Evolutionary conservation across 805 yeast species (phyloP).

Genomic region (Ogataea haglerorum): DNA sequence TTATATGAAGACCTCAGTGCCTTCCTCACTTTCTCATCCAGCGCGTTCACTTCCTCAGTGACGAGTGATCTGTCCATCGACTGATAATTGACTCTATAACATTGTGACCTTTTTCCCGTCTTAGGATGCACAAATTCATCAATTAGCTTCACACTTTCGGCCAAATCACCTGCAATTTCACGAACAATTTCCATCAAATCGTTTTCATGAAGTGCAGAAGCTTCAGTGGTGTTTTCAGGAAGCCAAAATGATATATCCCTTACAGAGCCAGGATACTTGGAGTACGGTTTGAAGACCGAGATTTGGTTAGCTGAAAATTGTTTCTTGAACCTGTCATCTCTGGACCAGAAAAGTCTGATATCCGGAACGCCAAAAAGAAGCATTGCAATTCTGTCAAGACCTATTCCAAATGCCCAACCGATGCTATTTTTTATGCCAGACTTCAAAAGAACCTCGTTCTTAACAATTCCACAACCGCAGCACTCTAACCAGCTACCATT

Average conservation of each 20-base stretch:
- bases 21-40: slow-evolving; percentile 63
- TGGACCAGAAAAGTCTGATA: slow-evolving; percentile 88
- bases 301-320: slow-evolving; percentile 72
- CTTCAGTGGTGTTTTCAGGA: slow-evolving; percentile 36
- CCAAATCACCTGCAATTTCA: slow-evolving; percentile 77
- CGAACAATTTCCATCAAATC: slow-evolving; percentile 94
- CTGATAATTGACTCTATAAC: slow-evolving; percentile 89
- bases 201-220: slow-evolving; percentile 60
- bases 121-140: slow-evolving; percentile 88
- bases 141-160: slow-evolving; percentile 75
- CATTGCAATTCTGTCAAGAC: slow-evolving; percentile 95
- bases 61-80: slow-evolving; percentile 93
- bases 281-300: slow-evolving; percentile 76
- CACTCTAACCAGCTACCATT: slow-evolving; percentile 97
- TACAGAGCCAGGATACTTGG: slow-evolving; percentile 81
- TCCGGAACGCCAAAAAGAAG: slow-evolving; percentile 92
- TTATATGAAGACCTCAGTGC: slow-evolving; percentile 50
- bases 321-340: slow-evolving; percentile 66
- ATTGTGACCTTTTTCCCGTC: slow-evolving; percentile 69
- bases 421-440: slow-evolving; percentile 66
- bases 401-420: slow-evolving; percentile 98
- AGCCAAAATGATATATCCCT: slow-evolving; percentile 95
- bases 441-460: slow-evolving; percentile 68
- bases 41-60: slow-evolving; percentile 73
- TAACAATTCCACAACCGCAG: slow-evolving; percentile 92